These are phyloP conservation scores for Ceratobasidium papillatum DNA, from an alignment of 1,284 basidiomycete species.

Conservation along the genomic window DNA sequence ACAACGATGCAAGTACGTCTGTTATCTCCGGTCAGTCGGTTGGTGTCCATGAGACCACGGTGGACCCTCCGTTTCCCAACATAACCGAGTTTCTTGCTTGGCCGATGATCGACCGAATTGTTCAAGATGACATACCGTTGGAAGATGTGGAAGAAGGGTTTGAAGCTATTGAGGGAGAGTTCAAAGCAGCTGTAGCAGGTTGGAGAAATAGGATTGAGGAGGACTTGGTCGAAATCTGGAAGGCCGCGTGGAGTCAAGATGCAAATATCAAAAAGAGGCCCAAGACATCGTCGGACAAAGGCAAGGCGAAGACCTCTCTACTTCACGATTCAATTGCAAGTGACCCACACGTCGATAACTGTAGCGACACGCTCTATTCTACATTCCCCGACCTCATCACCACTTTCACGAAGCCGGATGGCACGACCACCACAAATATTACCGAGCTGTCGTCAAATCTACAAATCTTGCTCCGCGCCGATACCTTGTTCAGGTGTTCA, in stretches of 20 bases:
- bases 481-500: neutral
- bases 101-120: neutral
- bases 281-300: no score
- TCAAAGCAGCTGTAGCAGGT: neutral
- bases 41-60: no score
- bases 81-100: neutral
- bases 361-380: neutral
- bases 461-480: conserved; percentile 14
- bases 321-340: neutral
- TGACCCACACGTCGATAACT: neutral
- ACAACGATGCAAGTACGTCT: neutral
- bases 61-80: neutral
- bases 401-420: neutral
- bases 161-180: neutral
- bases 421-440: neutral
- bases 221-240: conserved; percentile 5
- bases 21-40: neutral
- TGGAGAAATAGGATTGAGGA: neutral
- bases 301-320: no score
- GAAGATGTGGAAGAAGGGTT: neutral
- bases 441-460: neutral
- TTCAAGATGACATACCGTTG: neutral
- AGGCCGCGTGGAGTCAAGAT: neutral
- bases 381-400: neutral
- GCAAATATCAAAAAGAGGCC: no score